Conservation (phyloP, 805 yeast genomes). For the Saccharomycopsis vini region DNA sequence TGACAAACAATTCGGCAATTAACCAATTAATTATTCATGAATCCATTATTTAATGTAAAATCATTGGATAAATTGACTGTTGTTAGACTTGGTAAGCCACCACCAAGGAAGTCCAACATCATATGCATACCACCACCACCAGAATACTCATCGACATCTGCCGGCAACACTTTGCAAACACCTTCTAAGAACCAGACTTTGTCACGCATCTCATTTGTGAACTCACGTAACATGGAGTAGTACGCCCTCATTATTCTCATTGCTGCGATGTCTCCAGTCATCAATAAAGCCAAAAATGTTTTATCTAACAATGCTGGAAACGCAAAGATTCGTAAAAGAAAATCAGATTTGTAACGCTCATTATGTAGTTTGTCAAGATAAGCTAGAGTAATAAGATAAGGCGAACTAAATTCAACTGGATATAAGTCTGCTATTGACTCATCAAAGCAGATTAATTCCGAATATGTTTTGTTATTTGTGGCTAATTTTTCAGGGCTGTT, state of each 20-base stretch:
- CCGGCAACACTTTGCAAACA: slow-evolving; percentile 78
- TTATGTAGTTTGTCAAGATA: slow-evolving; percentile 75
- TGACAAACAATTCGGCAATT: too few relatives aligned
- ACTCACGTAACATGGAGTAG: slow-evolving; percentile 70
- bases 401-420: slow-evolving; percentile 77
- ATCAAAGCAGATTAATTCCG: slow-evolving; percentile 75
- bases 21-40: too few relatives aligned
- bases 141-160: slow-evolving; percentile 82
- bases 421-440: slow-evolving; percentile 75
- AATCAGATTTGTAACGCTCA: slow-evolving; percentile 78
- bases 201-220: slow-evolving; percentile 80
- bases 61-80: slow-evolving; percentile 25
- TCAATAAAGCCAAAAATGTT: slow-evolving; percentile 62
- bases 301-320: slow-evolving; percentile 89
- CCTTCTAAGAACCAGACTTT: slow-evolving; percentile 93
- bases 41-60: too few relatives aligned
- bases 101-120: slow-evolving; percentile 84
- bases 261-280: slow-evolving; percentile 79
- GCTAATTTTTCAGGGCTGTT: slow-evolving; percentile 28
- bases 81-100: slow-evolving; percentile 44
- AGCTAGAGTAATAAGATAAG: slow-evolving; percentile 80
- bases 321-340: slow-evolving; percentile 78
- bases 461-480: slow-evolving; percentile 22
- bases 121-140: slow-evolving; percentile 90
- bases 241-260: slow-evolving; percentile 88